Base-by-base conservation (phyloP, 306 rosid species). In the Begonia peltatifolia region DNA sequence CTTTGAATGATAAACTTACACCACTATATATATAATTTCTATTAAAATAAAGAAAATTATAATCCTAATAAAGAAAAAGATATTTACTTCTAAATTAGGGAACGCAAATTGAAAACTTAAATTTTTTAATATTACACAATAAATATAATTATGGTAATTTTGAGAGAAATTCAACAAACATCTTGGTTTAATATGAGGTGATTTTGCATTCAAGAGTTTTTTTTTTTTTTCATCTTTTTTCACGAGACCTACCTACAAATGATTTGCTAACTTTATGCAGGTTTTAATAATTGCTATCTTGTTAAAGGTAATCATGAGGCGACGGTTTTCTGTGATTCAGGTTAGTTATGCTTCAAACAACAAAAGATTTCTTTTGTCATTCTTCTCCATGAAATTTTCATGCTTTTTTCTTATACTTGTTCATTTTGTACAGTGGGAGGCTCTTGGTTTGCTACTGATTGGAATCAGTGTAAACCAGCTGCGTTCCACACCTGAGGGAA, bases 201-300 rank as follows among this genome's bases (percentile, higher is more conserved):
- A 9, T 9, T 30, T 30, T 7, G 38, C 38, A 30, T 5, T 0
- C 38, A 6, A 5, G 38, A 30, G 8, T 30, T 30, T 0, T 30
- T 0, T 30, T 30, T 20, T 20, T 1, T 30, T 5, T 30, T 30
- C 38, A 30, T 30, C 38, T 44, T 44, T 5, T 11, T 44, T 44
- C 48, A 4, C 1, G n/a, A 44, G 48, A 44, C 12, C n/a, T 44
- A 44, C 48, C 38, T 20, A 44, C 14, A 44, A 44, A 10, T 44
- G 48, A 44, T 10, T 44, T 44, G 48, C n/a, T 44, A n/a, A n/a
- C 48, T 10, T 30, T 44, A 54, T 78, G 67, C 80, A 92, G 99
- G 99, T 92, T 71, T 81, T 92, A 79, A 95, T 92, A 59, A 92
- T 92, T 75, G 99, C 99, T 60, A 79, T 86, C 71, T 77, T 92